Evolutionary conservation across 1,284 basidiomycete species (phyloP).

Genomic region (Apiotrichum gracile): DNA sequence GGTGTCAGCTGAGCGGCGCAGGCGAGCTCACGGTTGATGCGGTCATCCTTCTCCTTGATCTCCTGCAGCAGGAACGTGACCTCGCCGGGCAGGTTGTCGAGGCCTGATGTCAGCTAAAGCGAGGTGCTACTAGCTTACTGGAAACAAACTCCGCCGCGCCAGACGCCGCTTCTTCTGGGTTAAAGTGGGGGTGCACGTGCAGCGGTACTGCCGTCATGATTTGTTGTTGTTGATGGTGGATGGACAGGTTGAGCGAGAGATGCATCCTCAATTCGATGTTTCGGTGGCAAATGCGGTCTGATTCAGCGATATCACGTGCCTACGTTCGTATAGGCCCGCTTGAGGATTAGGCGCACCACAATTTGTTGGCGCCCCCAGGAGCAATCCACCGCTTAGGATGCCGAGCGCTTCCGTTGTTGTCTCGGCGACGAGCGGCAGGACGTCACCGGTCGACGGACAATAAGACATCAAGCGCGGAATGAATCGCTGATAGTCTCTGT

Average conservation of each 20-base stretch:
- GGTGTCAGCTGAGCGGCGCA: background rate
- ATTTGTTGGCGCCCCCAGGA: too few species aligned
- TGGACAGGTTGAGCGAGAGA: background rate
- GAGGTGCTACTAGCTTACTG: conserved; percentile 51
- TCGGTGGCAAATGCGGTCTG: conserved; percentile 8
- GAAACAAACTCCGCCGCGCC: conserved; percentile 64
- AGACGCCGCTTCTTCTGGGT: conserved; percentile 62
- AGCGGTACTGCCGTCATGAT: conserved; percentile 14
- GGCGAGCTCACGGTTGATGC: conserved; percentile 34
- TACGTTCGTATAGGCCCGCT: too few species aligned
- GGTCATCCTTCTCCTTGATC: conserved; percentile 53
- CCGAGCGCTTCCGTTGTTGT: too few species aligned
- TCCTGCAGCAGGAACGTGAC: conserved; percentile 65
- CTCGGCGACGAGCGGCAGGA: too few species aligned
- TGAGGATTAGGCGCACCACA: too few species aligned
- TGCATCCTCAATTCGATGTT: conserved; percentile 1
- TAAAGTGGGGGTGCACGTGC: conserved; percentile 37
- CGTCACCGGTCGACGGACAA: too few species aligned
- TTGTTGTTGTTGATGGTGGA: background rate
- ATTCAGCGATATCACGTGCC: too few species aligned
- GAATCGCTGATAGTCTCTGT: background rate
- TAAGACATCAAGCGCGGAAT: too few species aligned
- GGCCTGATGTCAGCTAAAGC: conserved; percentile 48
- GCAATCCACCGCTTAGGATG: too few species aligned
- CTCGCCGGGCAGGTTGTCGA: conserved; percentile 70